phyloP scores from a whole-genome alignment of 352 stramenopile genomes.

The Thalassiosira livingstoniorum region DNA sequence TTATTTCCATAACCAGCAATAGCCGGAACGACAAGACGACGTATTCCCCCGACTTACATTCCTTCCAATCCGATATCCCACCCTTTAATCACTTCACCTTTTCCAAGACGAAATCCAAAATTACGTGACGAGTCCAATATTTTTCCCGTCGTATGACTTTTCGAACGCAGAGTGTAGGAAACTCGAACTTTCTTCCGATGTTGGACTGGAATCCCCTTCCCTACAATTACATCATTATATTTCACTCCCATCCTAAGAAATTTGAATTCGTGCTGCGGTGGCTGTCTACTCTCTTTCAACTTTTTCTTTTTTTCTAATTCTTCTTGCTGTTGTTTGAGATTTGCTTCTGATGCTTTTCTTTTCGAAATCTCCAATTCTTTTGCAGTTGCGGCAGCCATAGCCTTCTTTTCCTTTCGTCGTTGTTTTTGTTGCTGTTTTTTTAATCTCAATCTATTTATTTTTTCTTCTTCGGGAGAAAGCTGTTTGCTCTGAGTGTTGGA shows the following conservation, averaged over 20 bases:
- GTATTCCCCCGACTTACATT: conserved; percentile 67
- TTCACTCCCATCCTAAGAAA: conserved; percentile 11
- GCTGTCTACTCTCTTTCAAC: conserved; percentile 1
- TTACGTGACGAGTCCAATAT: conserved; percentile 69
- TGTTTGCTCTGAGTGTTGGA: background rate
- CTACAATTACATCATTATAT: conserved; percentile 13
- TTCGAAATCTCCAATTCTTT: background rate
- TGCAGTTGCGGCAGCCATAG: background rate
- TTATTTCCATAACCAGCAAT: conserved; percentile 63
- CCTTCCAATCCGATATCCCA: conserved; percentile 78
- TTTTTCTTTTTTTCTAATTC: conserved; percentile 11
- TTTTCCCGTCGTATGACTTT: conserved; percentile 56
- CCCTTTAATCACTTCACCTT: conserved; percentile 77
- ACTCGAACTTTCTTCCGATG: conserved; percentile 66
- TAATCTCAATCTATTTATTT: conserved; percentile 2
- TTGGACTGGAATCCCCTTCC: conserved; percentile 29
- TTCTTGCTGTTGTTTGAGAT: background rate
- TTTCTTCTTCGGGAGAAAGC: background rate
- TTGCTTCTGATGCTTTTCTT: background rate
- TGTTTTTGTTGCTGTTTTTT: conserved; percentile 33
- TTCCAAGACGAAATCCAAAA: conserved; percentile 73
- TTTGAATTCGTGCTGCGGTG: background rate
- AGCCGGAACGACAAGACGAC: conserved; percentile 69
- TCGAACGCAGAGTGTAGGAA: conserved; percentile 58
- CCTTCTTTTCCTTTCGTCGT: conserved; percentile 27